A percentile compares a stretch with the other conserved stretches of the same genome.
Evolutionary conservation across 1,284 basidiomycete species (phyloP).

Genomic region (Cutaneotrichosporon sp.): DNA sequence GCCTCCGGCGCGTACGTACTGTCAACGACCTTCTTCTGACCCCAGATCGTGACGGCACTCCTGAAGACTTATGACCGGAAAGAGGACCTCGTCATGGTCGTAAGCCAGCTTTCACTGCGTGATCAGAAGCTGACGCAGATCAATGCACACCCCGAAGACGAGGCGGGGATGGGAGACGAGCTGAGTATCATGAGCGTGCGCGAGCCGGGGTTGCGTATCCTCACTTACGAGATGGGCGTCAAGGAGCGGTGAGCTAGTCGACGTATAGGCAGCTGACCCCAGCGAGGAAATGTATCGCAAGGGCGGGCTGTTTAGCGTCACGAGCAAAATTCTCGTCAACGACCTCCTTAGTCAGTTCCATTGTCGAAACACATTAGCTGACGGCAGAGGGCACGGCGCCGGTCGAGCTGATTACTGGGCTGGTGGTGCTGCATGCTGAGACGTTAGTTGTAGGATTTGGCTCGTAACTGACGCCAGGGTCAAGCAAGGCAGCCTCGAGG

Average conservation of each 20-base stretch:
- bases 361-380: background rate
- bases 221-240: conserved; percentile 79
- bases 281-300: conserved; percentile 81
- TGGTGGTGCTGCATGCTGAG: conserved; percentile 93
- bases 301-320: conserved; percentile 88
- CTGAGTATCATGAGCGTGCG: conserved; percentile 87
- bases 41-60: conserved; percentile 73
- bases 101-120: conserved; percentile 45
- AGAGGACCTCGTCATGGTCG: conserved; percentile 76
- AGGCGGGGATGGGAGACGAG: conserved; percentile 86
- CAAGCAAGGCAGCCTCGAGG: conserved; percentile 77
- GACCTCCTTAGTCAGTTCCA: conserved; percentile 74
- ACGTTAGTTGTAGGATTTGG: conserved; percentile 38
- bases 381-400: conserved; percentile 67
- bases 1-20: conserved; percentile 61
- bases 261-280: conserved; percentile 15
- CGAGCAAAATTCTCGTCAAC: conserved; percentile 88
- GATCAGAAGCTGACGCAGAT: conserved; percentile 30
- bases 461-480: conserved; percentile 59
- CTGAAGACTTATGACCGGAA: conserved; percentile 91
- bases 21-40: background rate
- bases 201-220: conserved; percentile 76
- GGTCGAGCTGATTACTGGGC: conserved; percentile 78
- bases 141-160: conserved; percentile 83
- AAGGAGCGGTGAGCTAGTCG: conserved; percentile 68